A percentile compares a stretch with the other conserved stretches of the same genome.
These are phyloP conservation scores for Hydrangea macrophylla DNA, from an alignment of 148 eudicot genomes.

Conservation along the genomic window DNA sequence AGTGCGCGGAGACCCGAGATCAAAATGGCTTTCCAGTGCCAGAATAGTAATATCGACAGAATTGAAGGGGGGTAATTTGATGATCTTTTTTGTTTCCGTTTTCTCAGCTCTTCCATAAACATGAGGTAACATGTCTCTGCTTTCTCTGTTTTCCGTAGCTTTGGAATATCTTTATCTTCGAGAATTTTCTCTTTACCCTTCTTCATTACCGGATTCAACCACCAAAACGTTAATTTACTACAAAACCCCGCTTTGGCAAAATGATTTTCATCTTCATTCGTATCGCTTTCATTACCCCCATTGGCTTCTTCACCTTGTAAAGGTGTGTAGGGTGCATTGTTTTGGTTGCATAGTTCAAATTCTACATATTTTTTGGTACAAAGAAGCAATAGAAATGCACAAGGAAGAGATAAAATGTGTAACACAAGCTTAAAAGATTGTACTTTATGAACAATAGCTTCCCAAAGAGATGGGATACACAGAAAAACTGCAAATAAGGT, in stretches of 20 bases:
- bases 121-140: slow-evolving; percentile 39
- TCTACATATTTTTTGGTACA: slow-evolving; percentile 5
- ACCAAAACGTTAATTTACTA: slow-evolving; percentile 55
- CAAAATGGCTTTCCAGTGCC: slow-evolving; percentile 40
- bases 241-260: slow-evolving; percentile 39
- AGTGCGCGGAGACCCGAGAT: slow-evolving; percentile 46
- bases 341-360: not conserved
- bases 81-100: slow-evolving; percentile 13
- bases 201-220: slow-evolving; percentile 60
- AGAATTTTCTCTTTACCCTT: slow-evolving; percentile 43
- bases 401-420: slow-evolving; percentile 26
- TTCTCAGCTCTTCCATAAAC: slow-evolving; percentile 28
- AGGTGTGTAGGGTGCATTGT: slow-evolving; percentile 18
- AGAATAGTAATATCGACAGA: slow-evolving; percentile 27
- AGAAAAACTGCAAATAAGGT: slow-evolving; percentile 21
- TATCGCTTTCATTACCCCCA: not conserved
- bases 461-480: slow-evolving; percentile 15
- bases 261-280: slow-evolving; percentile 28
- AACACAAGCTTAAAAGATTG: slow-evolving; percentile 14
- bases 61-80: slow-evolving; percentile 15
- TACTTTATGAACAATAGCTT: slow-evolving; percentile 6
- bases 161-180: slow-evolving; percentile 45
- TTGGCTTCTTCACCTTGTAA: slow-evolving; percentile 18
- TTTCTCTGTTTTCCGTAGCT: slow-evolving; percentile 28
- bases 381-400: slow-evolving; percentile 16